A percentile compares a stretch with the other conserved stretches of the same genome.
These are phyloP conservation scores for Starmerella stellata DNA, from an alignment of 805 yeast species.

Conservation along the genomic window DNA sequence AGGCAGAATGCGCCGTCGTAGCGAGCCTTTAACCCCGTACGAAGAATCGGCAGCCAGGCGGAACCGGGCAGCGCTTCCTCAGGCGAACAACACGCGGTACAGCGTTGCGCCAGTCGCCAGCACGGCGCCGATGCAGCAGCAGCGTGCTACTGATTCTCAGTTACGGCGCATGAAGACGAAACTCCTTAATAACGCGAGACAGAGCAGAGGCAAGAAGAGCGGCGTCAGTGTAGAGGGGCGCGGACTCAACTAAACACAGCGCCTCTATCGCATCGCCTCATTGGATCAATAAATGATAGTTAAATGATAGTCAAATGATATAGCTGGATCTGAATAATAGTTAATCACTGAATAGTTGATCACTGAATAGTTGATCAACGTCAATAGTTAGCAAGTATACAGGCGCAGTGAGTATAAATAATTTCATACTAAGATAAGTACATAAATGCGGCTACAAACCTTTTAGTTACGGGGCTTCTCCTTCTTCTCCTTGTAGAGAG, in stretches of 20 bases:
- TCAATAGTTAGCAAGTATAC: not conserved
- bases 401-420: not conserved
- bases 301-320: too few relatives aligned
- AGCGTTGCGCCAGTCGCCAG: constrained; percentile 73
- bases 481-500: constrained; percentile 99
- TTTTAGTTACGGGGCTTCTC: constrained; percentile 98
- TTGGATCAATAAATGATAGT: too few relatives aligned
- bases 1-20: constrained; percentile 9
- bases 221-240: constrained; percentile 73
- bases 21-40: constrained; percentile 33
- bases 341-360: too few relatives aligned
- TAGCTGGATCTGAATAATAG: too few relatives aligned
- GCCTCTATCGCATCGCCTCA: too few relatives aligned
- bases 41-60: constrained; percentile 83
- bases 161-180: constrained; percentile 58
- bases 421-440: too few relatives aligned
- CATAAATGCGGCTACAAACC: not conserved
- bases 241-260: constrained; percentile 17
- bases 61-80: constrained; percentile 92
- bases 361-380: not conserved
- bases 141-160: constrained; percentile 49
- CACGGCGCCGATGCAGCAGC: constrained; percentile 30
- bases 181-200: constrained; percentile 32
- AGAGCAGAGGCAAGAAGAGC: constrained; percentile 31
- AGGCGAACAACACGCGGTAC: constrained; percentile 71